phyloP scores from a whole-genome alignment of 257 asterid genomes.

The Solanum peruvianum region DNA sequence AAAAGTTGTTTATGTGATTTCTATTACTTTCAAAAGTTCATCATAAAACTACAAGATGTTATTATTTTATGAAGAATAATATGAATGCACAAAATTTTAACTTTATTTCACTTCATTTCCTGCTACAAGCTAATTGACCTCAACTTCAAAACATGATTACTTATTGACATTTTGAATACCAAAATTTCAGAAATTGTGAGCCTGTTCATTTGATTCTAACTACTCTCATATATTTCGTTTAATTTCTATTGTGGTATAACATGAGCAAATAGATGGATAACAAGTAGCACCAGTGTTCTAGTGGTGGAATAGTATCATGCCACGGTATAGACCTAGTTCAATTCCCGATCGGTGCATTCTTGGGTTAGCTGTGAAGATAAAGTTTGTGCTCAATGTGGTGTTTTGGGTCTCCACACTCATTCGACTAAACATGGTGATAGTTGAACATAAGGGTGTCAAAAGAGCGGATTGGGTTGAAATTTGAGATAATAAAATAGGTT shows the following conservation, averaged over 20 bases:
- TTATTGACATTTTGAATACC: not conserved
- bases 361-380: not conserved
- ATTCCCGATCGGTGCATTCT: conserved; percentile 45
- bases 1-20: not conserved
- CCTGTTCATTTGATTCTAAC: not conserved
- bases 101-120: not conserved
- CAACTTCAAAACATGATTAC: not conserved
- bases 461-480: no score
- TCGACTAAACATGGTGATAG: not conserved
- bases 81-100: not conserved
- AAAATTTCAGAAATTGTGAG: no score
- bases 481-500: no score
- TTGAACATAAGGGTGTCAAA: not conserved
- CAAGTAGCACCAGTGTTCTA: conserved; percentile 61
- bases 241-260: not conserved
- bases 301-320: conserved; percentile 93
- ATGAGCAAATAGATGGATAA: not conserved
- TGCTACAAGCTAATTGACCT: not conserved
- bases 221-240: not conserved
- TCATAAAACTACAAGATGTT: not conserved
- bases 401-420: not conserved
- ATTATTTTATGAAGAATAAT: not conserved
- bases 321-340: conserved; percentile 85
- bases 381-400: not conserved
- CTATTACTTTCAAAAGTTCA: not conserved